Evolutionary conservation across 306 rosid genomes (phyloP).

Genomic region (Vigna mungo): DNA sequence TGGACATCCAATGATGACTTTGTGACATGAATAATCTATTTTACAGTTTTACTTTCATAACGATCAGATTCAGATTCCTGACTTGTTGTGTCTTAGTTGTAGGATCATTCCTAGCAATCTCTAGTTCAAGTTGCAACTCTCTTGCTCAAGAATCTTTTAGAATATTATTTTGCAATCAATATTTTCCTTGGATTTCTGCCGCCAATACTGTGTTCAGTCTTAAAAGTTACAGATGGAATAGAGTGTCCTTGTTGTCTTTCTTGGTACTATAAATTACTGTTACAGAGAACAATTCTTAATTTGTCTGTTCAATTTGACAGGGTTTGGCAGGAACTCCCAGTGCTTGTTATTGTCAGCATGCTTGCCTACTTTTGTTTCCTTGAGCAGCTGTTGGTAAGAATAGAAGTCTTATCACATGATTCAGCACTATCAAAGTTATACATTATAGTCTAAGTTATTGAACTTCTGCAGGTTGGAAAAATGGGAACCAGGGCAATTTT

Average conservation of each 20-base stretch:
- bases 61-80: not conserved
- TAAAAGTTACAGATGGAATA: not conserved
- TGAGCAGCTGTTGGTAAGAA: slow-evolving; percentile 90
- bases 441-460: slow-evolving; percentile 34
- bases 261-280: slow-evolving; percentile 1
- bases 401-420: slow-evolving; percentile 6
- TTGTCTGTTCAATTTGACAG: slow-evolving; percentile 52
- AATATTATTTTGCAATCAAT: slow-evolving; percentile 6
- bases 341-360: slow-evolving; percentile 93
- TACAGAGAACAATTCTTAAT: slow-evolving; percentile 21
- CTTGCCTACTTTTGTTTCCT: slow-evolving; percentile 97
- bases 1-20: not conserved
- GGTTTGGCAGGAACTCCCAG: slow-evolving; percentile 98
- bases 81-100: slow-evolving; percentile 17
- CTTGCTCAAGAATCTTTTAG: slow-evolving; percentile 16
- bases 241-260: not conserved
- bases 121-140: slow-evolving; percentile 14
- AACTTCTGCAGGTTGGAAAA: slow-evolving; percentile 69
- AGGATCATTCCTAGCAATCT: slow-evolving; percentile 12
- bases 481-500: slow-evolving; percentile 86
- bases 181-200: not conserved
- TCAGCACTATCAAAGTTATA: slow-evolving; percentile 28
- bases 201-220: slow-evolving; percentile 11
- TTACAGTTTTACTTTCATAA: not conserved
- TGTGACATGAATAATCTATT: slow-evolving; percentile 4